Evolutionary conservation across 805 yeast genomes (phyloP), one percentile per base, ranked within the genome.

Genomic region (Yamadazyma takamatsuzukensis): DNA sequence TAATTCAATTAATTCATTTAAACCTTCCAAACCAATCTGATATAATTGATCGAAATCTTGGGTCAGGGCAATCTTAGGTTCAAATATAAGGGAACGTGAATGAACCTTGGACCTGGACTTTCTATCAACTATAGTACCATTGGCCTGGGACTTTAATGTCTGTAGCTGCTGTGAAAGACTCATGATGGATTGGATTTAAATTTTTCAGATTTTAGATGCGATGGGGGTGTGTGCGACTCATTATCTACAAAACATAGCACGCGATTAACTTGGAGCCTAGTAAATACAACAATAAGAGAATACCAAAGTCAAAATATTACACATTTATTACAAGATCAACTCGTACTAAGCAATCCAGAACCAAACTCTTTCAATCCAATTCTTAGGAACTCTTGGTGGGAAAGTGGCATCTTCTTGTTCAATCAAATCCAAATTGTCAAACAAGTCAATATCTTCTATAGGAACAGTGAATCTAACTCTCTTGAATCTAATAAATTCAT

Each of bases 1-100:
- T 18, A 90, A 57, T 13, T 72, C 64, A 27, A 72, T 74, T 32
- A 93, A 66, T 45, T 84, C 89, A 18, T 75, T 78, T 27, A 89
- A 68, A 0, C 95, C 95, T 36, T 83, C 93, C 5, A 74, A 48
- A 2, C 93, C 82, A 35, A 75, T 75, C 32, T 79, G 74, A 51
- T 72, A 83, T 37, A 93, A 78, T 27, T 81, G 70, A 46, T 88
- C 96, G 50, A 76, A 89, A 56, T 93, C 98, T 64, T 93, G 97
- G 21, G 89, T 75, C n/a, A 94, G 85, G 12, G 98, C 98, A 40
- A 78, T 79, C 48, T 81, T 78, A 7, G 96, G 72, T 26, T 86
- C 94, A 56, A 82, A 89, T 17, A 93, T 73, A 43, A 93, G 74
- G 29, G 98, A 93, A 24, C 86, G 80, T 23, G 95, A 78, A 53